Evolutionary conservation across 164 flowering plant species (phyloP), one percentile per base, ranked within the genome.

Genomic region (Chloranthus sessilifolius): DNA sequence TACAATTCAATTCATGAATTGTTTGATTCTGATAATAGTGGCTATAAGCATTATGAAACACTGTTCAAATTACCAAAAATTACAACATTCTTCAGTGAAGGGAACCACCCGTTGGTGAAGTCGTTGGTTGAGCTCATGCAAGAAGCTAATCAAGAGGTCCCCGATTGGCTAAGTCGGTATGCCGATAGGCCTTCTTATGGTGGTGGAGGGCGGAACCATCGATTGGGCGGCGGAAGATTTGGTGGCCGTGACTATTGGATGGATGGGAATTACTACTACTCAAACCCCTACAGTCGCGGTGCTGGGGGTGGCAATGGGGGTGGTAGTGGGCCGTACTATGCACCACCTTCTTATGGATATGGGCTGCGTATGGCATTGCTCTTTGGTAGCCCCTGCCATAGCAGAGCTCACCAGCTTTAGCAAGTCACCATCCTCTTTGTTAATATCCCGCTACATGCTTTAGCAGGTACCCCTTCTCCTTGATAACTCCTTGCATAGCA

Each of bases 61-160:
- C n/a, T n/a, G n/a, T n/a, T n/a, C n/a, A n/a, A n/a, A n/a, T n/a
- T n/a, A n/a, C n/a, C n/a, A n/a, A n/a, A n/a, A n/a, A n/a, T n/a
- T n/a, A n/a, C n/a, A n/a, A 84, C 86, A 21, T 83, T 83, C 43
- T 78, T 80, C 61, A 72, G 50, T 30, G 81, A 78, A 26, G 69
- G 50, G 40, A 78, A 80, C 59, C 45, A 39, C 1, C 40, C 74
- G 12, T 42, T 82, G 40, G 76, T 85, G 7, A 79, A 61, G 59
- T 39, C 78, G 2, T 73, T 82, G 24, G 63, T 64, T 9, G 74
- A 80, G 21, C 70, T 80, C 12, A 77, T 82, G 85, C 67, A 62
- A 43, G 85, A 82, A 65, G 70, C 77, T 5, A 75, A 80, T n/a
- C 85, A 82, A 59, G 82, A 78, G 47, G 80, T 82, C 4, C 89